Percentiles rank a stretch among this genome's conserved stretches.
These are phyloP conservation scores for Bretschneidera sinensis DNA, from an alignment of 345 rosid species.

Conservation along the genomic window DNA sequence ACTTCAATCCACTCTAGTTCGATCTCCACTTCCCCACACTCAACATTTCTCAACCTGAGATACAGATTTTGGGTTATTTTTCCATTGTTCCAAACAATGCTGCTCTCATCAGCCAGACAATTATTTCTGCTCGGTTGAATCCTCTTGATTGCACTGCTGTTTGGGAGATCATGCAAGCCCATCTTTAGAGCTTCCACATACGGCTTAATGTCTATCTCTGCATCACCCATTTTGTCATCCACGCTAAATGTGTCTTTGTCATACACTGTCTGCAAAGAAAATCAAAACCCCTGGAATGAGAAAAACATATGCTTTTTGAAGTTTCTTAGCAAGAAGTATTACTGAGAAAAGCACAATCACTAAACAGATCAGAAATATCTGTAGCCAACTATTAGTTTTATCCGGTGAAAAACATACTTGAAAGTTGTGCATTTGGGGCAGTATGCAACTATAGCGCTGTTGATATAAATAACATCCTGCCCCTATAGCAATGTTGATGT, in stretches of 20 bases:
- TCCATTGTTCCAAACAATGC: slow-evolving; percentile 36
- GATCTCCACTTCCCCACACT: slow-evolving; percentile 59
- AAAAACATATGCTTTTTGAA: not conserved
- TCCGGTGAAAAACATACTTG: not conserved
- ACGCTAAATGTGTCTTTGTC: slow-evolving; percentile 67
- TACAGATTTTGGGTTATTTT: slow-evolving; percentile 52
- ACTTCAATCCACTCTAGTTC: slow-evolving; percentile 63
- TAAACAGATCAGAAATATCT: not conserved
- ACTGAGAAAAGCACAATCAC: no score
- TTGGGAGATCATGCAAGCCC: slow-evolving; percentile 46
- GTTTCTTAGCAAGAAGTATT: no score
- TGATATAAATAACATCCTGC: no score
- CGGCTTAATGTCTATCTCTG: slow-evolving; percentile 52
- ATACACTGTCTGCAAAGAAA: slow-evolving; percentile 45
- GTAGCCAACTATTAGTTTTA: not conserved
- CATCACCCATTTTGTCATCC: slow-evolving; percentile 86
- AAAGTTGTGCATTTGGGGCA: not conserved
- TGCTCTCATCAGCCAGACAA: slow-evolving; percentile 54
- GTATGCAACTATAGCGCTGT: no score
- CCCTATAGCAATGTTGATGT: no score
- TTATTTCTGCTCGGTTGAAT: slow-evolving; percentile 41
- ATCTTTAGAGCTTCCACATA: slow-evolving; percentile 44
- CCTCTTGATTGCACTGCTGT: slow-evolving; percentile 45
- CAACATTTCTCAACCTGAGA: slow-evolving; percentile 51
- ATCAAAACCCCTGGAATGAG: not conserved